Percentiles rank a stretch among this genome's conserved stretches.
Evolutionary conservation across 1,139 yeast species (phyloP).

Genomic region (Geotrichum aggregatum): DNA sequence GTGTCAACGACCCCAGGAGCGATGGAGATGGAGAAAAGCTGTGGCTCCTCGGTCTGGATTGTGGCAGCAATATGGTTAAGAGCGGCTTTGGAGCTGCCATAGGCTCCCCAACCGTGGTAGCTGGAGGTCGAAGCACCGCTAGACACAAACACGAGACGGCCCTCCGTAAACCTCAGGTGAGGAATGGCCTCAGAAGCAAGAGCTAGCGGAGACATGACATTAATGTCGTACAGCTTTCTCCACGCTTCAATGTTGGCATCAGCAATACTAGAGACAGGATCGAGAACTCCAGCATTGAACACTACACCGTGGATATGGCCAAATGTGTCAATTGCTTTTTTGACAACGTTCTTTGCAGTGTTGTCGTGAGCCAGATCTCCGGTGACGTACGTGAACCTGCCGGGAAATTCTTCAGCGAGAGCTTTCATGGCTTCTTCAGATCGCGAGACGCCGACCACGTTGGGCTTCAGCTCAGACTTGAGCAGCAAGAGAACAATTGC

Average conservation of each 20-base stretch:
- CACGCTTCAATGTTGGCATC: constrained; percentile 52
- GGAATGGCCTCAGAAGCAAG: constrained; percentile 57
- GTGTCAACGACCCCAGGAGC: constrained; percentile 97
- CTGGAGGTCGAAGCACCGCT: constrained; percentile 73
- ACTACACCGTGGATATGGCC: constrained; percentile 67
- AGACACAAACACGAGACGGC: constrained; percentile 68
- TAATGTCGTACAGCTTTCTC: constrained; percentile 66
- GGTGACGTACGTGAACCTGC: constrained; percentile 32
- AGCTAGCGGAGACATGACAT: constrained; percentile 70
- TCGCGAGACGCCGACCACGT: constrained; percentile 72
- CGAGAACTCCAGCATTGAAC: constrained; percentile 84
- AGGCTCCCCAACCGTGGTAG: constrained; percentile 80
- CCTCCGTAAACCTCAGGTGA: constrained; percentile 52
- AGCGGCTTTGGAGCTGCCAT: constrained; percentile 88
- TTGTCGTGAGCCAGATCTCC: constrained; percentile 63
- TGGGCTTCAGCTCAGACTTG: constrained; percentile 37
- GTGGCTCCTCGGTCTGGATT: constrained; percentile 62
- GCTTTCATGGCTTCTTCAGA: constrained; percentile 47
- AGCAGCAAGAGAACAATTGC: constrained; percentile 59
- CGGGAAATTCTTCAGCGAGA: constrained; percentile 32
- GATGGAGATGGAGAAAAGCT: constrained; percentile 57
- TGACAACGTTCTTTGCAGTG: constrained; percentile 44
- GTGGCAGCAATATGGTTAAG: constrained; percentile 67
- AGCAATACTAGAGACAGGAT: constrained; percentile 64
- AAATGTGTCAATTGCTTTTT: constrained; percentile 47